Evolutionary conservation across 495 filamentous ascomycete genomes (phyloP).

Genomic region (Lepidopterella palustris): DNA sequence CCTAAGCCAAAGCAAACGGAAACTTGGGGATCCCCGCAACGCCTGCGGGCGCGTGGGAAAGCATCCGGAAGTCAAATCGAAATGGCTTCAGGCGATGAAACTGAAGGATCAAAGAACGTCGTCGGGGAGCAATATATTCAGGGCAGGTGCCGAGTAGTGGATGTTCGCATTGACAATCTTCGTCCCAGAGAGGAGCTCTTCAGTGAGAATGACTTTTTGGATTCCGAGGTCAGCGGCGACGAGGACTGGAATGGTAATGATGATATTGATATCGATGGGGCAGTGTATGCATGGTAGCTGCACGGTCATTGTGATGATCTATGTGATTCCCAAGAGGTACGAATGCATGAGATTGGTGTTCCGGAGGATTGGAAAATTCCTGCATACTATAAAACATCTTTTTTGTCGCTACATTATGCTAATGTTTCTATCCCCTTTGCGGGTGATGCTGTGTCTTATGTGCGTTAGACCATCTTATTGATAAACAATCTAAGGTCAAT

Average conservation of each 20-base stretch:
- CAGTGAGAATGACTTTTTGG: constrained; percentile 73
- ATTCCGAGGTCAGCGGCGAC: constrained; percentile 61
- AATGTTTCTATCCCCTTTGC: no score
- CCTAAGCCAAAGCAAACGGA: constrained; percentile 3
- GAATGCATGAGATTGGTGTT: background rate
- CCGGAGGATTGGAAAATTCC: background rate
- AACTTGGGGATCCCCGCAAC: constrained; percentile 8
- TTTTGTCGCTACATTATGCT: no score
- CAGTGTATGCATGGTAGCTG: constrained; percentile 44
- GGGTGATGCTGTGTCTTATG: no score
- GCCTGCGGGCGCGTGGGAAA: constrained; percentile 13
- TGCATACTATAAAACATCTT: background rate
- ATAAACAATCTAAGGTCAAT: no score
- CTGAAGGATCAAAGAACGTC: background rate
- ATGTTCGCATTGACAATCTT: constrained; percentile 74
- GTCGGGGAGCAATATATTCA: constrained; percentile 47
- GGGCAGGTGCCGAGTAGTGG: constrained; percentile 75
- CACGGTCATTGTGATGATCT: background rate
- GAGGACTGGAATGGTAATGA: constrained; percentile 70
- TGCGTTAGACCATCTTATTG: no score
- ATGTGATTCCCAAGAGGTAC: no score
- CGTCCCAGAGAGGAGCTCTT: constrained; percentile 67
- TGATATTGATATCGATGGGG: constrained; percentile 26
- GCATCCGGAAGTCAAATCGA: background rate
- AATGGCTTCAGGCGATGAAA: background rate